These are phyloP conservation scores for Dendrothele bispora DNA, from an alignment of 768 basidiomycete genomes.

Conservation along the genomic window DNA sequence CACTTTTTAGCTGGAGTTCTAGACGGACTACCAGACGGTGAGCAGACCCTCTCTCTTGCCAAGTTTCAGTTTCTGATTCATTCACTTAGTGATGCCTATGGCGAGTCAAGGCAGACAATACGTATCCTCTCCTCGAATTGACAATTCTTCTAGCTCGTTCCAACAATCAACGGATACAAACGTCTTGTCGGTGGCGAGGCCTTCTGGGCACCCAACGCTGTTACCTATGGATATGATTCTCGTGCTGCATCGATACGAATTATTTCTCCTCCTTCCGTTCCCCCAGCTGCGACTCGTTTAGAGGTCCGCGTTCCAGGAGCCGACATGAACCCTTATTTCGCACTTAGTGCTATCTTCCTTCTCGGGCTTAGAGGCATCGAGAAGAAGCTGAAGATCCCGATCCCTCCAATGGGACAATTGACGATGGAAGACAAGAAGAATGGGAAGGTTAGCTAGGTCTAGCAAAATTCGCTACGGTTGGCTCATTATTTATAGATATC, in stretches of 20 bases:
- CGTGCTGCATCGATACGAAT: conserved; percentile 91
- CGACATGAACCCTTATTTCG: conserved; percentile 93
- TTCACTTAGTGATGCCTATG: conserved; percentile 73
- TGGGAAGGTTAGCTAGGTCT: conserved; percentile 44
- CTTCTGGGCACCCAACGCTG: conserved; percentile 92
- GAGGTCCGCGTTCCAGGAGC: conserved; percentile 96
- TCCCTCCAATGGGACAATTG: conserved; percentile 66
- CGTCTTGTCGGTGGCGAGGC: conserved; percentile 91
- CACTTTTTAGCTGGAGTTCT: conserved; percentile 94
- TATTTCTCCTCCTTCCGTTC: conserved; percentile 87
- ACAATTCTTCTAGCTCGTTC: conserved; percentile 56
- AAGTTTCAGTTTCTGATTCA: conserved; percentile 2
- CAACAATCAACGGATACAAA: conserved; percentile 96
- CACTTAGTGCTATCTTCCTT: conserved; percentile 83
- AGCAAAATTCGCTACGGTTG: background rate
- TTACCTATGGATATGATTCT: conserved; percentile 95
- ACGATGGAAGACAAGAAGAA: conserved; percentile 55
- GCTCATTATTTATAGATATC: conserved; percentile 47
- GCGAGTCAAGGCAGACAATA: conserved; percentile 35
- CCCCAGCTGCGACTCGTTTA: conserved; percentile 79
- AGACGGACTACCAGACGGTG: conserved; percentile 87
- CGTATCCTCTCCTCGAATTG: background rate
- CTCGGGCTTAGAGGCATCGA: conserved; percentile 88
- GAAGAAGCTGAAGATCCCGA: conserved; percentile 65
- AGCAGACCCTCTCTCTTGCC: conserved; percentile 18